Evolutionary conservation across 306 rosid genomes (phyloP).

Genomic region (Myrica gale): DNA sequence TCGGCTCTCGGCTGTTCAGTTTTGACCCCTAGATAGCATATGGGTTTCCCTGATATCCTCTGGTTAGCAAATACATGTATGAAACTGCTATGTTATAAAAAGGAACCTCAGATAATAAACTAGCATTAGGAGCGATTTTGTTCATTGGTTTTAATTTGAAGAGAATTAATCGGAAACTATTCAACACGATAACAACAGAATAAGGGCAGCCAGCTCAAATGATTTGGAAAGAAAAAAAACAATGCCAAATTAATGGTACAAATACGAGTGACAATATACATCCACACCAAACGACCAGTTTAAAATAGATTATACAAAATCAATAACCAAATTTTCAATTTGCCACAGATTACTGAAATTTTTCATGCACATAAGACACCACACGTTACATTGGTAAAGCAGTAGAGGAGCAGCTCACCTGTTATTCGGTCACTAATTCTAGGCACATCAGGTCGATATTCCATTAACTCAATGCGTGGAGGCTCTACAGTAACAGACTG

Average conservation of each 20-base stretch:
- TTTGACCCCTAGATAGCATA: too few species aligned
- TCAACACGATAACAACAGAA: background rate
- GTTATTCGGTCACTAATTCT: slow-evolving; percentile 69
- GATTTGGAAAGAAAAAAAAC: background rate
- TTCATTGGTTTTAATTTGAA: background rate
- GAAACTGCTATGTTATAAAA: background rate
- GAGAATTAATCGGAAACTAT: background rate
- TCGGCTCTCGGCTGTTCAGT: too few species aligned
- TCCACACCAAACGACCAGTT: background rate
- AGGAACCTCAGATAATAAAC: background rate
- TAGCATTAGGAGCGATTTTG: background rate
- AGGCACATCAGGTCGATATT: slow-evolving; percentile 62
- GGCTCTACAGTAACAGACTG: slow-evolving; percentile 46
- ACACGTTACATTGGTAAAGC: background rate
- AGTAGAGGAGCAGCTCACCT: slow-evolving; percentile 40
- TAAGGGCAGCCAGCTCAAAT: background rate
- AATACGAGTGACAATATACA: background rate
- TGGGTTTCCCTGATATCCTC: background rate
- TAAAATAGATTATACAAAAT: background rate
- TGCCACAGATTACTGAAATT: background rate
- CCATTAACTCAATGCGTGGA: slow-evolving; percentile 35
- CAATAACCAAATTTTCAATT: background rate
- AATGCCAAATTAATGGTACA: background rate
- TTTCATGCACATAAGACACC: background rate
- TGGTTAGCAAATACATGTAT: background rate